Base-by-base conservation (phyloP, 2,329 filamentous ascomycete species). In the Lithohypha guttulata region DNA sequence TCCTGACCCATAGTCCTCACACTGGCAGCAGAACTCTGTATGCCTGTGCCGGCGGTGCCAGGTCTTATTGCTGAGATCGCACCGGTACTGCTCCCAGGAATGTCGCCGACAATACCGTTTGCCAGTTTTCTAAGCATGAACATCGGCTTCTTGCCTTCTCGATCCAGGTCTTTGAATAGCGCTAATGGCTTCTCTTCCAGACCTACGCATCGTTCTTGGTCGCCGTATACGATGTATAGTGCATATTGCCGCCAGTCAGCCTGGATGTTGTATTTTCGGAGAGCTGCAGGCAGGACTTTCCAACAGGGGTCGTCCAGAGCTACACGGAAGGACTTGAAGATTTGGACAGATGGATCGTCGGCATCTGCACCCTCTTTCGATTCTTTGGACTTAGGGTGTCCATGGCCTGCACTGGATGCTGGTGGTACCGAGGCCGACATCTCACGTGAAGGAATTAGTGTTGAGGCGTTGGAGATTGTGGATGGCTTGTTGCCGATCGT, bases 221-320 rank as follows among this genome's bases (percentile, higher is more conserved):
- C 87, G n/a, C 91, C 91, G 53, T 95, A 94, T 3, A 98, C 91
- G 58, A 98, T 98, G 57, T 96, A 98, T 21, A 98, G 68, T 1
- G 91, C 89, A 57, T 98, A 98, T 56, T 96, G 85, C 51, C 93
- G 84, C 83, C 87, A 95, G 35, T 94, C 89, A 15, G 87, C 89
- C 50, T 93, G 89, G 66, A 98, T 98, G 57, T 96, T 91, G 64
- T 98, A 98, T 59, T 95, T 94, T 59, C 93, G 93, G 13, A 98
- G 73, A 2, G 91, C 91, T 11, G 93, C 91, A 1, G 91, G 91
- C 2, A 98, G 71, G 19, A 98, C 91, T 59, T 95, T 95, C 66
- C 94, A 83, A 64, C 91, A 98, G 2, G 91, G 91, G 55, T 98
- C 91, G 51, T 98, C 91, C 74, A 96, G 93, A 57, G 84, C 91